Evolutionary conservation across 2,329 filamentous ascomycete species (phyloP).

Genomic region (Aspergillus bombycis): DNA sequence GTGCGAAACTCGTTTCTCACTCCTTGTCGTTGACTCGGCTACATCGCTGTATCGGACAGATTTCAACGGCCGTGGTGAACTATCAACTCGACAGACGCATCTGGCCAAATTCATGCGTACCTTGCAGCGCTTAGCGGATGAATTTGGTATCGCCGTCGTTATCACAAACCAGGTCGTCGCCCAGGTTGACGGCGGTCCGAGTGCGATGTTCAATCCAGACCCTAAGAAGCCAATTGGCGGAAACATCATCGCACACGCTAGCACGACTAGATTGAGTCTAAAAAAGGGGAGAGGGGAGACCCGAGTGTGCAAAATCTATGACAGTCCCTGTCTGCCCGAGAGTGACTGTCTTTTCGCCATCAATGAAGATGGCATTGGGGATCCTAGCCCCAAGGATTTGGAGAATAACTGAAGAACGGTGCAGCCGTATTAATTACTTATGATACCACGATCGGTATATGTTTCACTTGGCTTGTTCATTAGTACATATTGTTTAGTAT

Average conservation of each 20-base stretch:
- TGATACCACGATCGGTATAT: slow-evolving; percentile 31
- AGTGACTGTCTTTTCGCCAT: slow-evolving; percentile 97
- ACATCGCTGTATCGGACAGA: slow-evolving; percentile 95
- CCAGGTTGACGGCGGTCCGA: slow-evolving; percentile 94
- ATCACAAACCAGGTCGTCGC: slow-evolving; percentile 99
- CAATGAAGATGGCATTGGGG: slow-evolving; percentile 93
- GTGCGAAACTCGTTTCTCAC: slow-evolving; percentile 96
- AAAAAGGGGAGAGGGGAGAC: slow-evolving; percentile 97
- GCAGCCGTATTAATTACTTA: slow-evolving; percentile 13
- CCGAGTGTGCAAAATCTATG: slow-evolving; percentile 97
- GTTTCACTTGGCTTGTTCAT: slow-evolving; percentile 17
- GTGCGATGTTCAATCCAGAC: slow-evolving; percentile 98
- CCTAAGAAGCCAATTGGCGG: slow-evolving; percentile 99
- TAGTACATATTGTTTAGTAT: slow-evolving; percentile 11
- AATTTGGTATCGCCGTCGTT: slow-evolving; percentile 95
- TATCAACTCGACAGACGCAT: slow-evolving; percentile 80
- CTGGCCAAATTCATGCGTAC: slow-evolving; percentile 55
- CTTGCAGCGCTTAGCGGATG: slow-evolving; percentile 59
- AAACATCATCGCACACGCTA: slow-evolving; percentile 98
- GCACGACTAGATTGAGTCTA: slow-evolving; percentile 88
- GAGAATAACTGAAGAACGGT: slow-evolving; percentile 68
- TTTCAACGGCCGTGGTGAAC: slow-evolving; percentile 92
- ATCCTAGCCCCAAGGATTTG: slow-evolving; percentile 91
- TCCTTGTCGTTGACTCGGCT: slow-evolving; percentile 93
- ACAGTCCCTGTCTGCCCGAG: slow-evolving; percentile 94